Evolutionary conservation across 495 filamentous ascomycete species (phyloP), one percentile per base, ranked within the genome.

Genomic region (Aspergillus coremiiformis): DNA sequence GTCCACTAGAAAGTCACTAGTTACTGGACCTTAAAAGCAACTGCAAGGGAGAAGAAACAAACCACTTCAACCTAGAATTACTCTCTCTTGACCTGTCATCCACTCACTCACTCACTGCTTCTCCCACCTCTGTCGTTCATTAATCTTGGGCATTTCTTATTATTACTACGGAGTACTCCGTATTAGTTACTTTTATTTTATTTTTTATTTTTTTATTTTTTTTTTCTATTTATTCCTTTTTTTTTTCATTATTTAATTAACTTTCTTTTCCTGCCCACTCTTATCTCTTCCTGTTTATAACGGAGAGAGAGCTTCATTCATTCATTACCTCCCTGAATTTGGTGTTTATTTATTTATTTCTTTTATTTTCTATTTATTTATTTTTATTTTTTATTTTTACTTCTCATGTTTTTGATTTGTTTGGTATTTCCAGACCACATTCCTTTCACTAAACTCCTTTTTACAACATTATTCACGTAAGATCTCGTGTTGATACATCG

Each of bases 91-190:
- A 42, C 39, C 54, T 55, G 65, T 63, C 32, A 15, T 35, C 61
- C 57, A 63, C 58, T 59, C 50, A 46, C 39, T 27, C 64, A 73
- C 59, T 70, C 69, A 72, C 69, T 73, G n/a, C n/a, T n/a, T n/a
- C n/a, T n/a, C n/a, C n/a, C n/a, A n/a, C n/a, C n/a, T n/a, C n/a
- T n/a, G n/a, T n/a, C n/a, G n/a, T n/a, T n/a, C n/a, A n/a, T n/a
- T n/a, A n/a, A n/a, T n/a, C n/a, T n/a, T n/a, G n/a, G n/a, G n/a
- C n/a, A n/a, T n/a, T n/a, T n/a, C n/a, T n/a, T n/a, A n/a, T n/a
- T n/a, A n/a, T n/a, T n/a, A n/a, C n/a, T n/a, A n/a, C n/a, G n/a
- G n/a, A n/a, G n/a, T n/a, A n/a, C n/a, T n/a, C n/a, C n/a, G n/a
- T n/a, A n/a, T n/a, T n/a, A n/a, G n/a, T n/a, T n/a, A n/a, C n/a